A percentile compares a stretch with the other conserved stretches of the same genome.
Conservation (phyloP, 306 rosid species). For the Cicer pinnatifidum region DNA sequence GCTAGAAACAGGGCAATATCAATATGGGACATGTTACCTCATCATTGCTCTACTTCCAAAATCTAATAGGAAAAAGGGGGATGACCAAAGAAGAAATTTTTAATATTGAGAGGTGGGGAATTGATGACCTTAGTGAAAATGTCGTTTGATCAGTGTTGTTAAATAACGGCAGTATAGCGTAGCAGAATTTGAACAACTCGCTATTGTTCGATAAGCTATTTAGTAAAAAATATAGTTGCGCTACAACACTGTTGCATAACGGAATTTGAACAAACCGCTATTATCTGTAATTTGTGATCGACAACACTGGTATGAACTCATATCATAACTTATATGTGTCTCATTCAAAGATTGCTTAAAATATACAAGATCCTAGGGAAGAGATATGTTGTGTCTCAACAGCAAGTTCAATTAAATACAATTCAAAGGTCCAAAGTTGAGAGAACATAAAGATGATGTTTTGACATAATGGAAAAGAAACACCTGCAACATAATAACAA, state of each 20-base stretch:
- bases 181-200: too few species aligned
- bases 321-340: not conserved
- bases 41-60: conserved; percentile 5
- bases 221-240: too few species aligned
- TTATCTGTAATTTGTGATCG: too few species aligned
- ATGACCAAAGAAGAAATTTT: conserved; percentile 7
- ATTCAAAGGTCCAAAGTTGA: conserved; percentile 11
- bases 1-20: conserved; percentile 8
- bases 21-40: conserved; percentile 12
- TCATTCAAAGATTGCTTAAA: conserved; percentile 29
- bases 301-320: not conserved
- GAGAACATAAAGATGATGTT: conserved; percentile 23
- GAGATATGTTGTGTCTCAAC: not conserved
- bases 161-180: too few species aligned
- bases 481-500: conserved; percentile 34
- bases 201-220: too few species aligned
- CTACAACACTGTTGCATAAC: too few species aligned
- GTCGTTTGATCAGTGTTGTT: not conserved
- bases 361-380: conserved; percentile 23
- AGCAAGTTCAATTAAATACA: conserved; percentile 15
- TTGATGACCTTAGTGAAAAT: conserved; percentile 18
- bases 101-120: not conserved
- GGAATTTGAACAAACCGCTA: too few species aligned
- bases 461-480: conserved; percentile 12
- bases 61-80: conserved; percentile 21